Evolutionary conservation across 805 yeast species (phyloP).

Genomic region (Wickerhamiella nectarea): DNA sequence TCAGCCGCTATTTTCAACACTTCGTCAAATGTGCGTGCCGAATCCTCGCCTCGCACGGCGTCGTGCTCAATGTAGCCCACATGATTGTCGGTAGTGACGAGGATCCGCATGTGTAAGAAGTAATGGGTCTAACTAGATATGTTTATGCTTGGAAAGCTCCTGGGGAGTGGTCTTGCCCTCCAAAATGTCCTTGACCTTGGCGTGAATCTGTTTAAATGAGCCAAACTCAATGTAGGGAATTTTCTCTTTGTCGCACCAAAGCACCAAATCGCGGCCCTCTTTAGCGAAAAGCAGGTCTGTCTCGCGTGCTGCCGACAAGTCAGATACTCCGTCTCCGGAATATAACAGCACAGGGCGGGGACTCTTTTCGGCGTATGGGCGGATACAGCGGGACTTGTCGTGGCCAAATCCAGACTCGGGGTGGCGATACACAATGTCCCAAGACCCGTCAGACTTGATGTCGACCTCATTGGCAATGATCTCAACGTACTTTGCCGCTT

Average conservation of each 20-base stretch:
- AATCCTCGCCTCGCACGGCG: constrained; percentile 79
- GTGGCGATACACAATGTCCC: constrained; percentile 81
- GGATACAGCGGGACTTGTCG: constrained; percentile 77
- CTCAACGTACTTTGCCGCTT: constrained; percentile 55
- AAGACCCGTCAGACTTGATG: constrained; percentile 40
- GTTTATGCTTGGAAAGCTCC: constrained; percentile 8
- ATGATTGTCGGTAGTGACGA: constrained; percentile 90
- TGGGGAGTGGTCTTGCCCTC: constrained; percentile 27
- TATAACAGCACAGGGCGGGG: constrained; percentile 62
- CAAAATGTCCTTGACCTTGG: constrained; percentile 43
- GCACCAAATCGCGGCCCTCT: constrained; percentile 77
- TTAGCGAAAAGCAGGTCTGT: constrained; percentile 90
- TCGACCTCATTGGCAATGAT: constrained; percentile 71
- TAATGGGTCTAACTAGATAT: neutral
- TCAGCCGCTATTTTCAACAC: constrained; percentile 56
- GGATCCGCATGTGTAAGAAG: constrained; percentile 39
- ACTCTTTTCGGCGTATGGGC: constrained; percentile 28
- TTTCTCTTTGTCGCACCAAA: constrained; percentile 63
- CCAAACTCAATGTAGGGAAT: constrained; percentile 79
- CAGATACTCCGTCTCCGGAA: constrained; percentile 97
- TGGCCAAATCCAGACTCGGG: constrained; percentile 76
- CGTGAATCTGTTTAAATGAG: constrained; percentile 58
- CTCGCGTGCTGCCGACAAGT: constrained; percentile 87
- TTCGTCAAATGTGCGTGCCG: constrained; percentile 80
- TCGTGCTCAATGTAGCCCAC: constrained; percentile 87